A percentile compares a stretch with the other conserved stretches of the same genome.
Evolutionary conservation across 2,329 filamentous ascomycete species (phyloP).

Genomic region (Neonectria magnoliae): DNA sequence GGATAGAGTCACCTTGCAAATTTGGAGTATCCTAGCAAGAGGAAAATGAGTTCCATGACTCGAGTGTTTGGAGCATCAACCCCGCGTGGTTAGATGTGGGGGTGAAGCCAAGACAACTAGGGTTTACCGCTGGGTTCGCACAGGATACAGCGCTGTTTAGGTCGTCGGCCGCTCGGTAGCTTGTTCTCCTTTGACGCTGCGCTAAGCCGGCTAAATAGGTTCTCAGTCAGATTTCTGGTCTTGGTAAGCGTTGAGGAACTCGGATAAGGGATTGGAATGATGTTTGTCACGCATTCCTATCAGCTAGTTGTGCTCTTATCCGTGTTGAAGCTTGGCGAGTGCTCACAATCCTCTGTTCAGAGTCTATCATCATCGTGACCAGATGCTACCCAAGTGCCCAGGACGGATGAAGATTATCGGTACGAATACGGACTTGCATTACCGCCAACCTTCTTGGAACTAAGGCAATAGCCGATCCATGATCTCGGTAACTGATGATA

Average conservation of each 20-base stretch:
- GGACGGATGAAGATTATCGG: too few species aligned
- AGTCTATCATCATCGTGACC: too few species aligned
- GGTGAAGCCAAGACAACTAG: neutral
- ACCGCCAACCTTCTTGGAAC: too few species aligned
- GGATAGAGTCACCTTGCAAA: neutral
- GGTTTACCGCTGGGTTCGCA: neutral
- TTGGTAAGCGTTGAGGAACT: neutral
- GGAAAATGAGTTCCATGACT: neutral
- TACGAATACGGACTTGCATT: too few species aligned
- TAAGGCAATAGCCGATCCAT: too few species aligned
- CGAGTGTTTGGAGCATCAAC: neutral
- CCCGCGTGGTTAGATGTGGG: neutral
- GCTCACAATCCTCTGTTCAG: too few species aligned
- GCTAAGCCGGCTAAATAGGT: neutral
- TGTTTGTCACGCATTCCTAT: neutral
- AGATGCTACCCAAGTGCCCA: too few species aligned
- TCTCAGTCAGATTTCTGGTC: neutral
- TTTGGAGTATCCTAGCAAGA: neutral
- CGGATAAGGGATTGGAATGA: too few species aligned
- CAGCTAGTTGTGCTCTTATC: neutral
- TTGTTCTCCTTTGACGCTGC: neutral
- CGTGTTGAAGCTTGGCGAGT: neutral
- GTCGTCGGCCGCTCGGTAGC: neutral
- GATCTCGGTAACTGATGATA: neutral
- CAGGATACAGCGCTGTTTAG: neutral